phyloP scores from a whole-genome alignment of 2,329 filamentous ascomycete genomes.

The Stachybotrys chartarum region DNA sequence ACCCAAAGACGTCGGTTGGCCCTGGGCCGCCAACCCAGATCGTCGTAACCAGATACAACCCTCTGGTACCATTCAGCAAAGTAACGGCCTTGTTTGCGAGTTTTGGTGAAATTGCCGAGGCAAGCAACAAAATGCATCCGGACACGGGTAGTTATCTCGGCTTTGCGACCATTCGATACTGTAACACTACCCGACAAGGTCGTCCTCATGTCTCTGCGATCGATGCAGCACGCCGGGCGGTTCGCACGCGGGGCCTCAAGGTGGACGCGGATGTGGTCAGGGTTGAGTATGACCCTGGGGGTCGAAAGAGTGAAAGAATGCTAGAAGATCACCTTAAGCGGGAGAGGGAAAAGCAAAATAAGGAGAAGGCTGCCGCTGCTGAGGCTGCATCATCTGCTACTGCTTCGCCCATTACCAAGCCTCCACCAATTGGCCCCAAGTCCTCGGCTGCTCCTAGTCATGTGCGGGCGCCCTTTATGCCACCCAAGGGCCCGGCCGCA shows the following conservation, averaged over 20 bases:
- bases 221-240: constrained; percentile 74
- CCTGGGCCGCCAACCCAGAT: constrained; percentile 86
- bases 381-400: constrained; percentile 17
- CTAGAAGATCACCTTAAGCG: constrained; percentile 67
- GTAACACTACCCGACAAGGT: constrained; percentile 53
- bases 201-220: constrained; percentile 54
- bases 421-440: constrained; percentile 30
- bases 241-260: constrained; percentile 67
- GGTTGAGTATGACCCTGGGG: constrained; percentile 80
- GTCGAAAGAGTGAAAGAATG: constrained; percentile 71
- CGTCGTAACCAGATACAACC: constrained; percentile 94
- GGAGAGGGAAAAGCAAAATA: constrained; percentile 54
- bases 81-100: constrained; percentile 69
- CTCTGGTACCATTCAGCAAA: constrained; percentile 72
- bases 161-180: constrained; percentile 85
- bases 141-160: constrained; percentile 90
- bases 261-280: constrained; percentile 72
- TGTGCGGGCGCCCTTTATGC: constrained; percentile 62
- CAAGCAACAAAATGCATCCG: constrained; percentile 92
- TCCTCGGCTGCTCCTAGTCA: constrained; percentile 18
- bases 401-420: constrained; percentile 18
- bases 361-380: constrained; percentile 21
- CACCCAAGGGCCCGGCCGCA: constrained; percentile 75
- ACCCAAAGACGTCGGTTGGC: constrained; percentile 75
- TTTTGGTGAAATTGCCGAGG: constrained; percentile 82